A percentile compares a stretch with the other conserved stretches of the same genome.
These are phyloP conservation scores for Hymenoscyphus occultus DNA, from an alignment of 2,329 filamentous ascomycete species.

Conservation along the genomic window DNA sequence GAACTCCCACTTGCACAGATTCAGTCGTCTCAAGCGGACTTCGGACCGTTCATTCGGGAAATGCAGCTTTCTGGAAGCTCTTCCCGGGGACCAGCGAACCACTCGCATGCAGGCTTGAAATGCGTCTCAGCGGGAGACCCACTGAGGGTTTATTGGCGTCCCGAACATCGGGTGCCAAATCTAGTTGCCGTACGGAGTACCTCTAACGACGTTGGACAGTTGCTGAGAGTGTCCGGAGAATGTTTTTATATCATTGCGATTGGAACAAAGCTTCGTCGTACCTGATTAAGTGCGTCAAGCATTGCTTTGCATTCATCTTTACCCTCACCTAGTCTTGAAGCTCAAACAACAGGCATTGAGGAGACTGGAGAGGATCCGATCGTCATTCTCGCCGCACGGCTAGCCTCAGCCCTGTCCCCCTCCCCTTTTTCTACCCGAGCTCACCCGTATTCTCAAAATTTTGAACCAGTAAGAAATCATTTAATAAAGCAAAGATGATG, in stretches of 20 bases:
- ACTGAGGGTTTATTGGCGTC: slow-evolving; percentile 1
- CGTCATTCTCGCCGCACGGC: neutral
- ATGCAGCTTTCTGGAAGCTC: neutral
- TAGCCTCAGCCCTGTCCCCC: neutral
- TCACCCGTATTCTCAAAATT: neutral
- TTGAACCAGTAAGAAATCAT: neutral
- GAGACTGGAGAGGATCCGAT: neutral
- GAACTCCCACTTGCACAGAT: neutral
- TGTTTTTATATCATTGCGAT: neutral
- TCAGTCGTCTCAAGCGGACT: neutral
- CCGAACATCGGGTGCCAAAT: neutral
- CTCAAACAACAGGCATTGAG: slow-evolving; percentile 2
- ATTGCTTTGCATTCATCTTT: neutral
- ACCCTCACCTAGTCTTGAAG: neutral
- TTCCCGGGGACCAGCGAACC: neutral
- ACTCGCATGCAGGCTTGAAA: neutral
- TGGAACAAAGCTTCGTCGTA: neutral
- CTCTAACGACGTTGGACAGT: neutral
- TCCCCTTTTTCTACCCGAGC: neutral
- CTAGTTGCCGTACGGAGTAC: neutral
- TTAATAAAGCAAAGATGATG: neutral
- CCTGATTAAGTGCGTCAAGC: neutral
- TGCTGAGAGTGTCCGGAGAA: neutral
- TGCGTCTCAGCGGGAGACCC: neutral
- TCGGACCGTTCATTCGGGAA: slow-evolving; percentile 3